Conservation (phyloP, 2,329 filamentous ascomycete genomes). For the Fusarium hainanense region DNA sequence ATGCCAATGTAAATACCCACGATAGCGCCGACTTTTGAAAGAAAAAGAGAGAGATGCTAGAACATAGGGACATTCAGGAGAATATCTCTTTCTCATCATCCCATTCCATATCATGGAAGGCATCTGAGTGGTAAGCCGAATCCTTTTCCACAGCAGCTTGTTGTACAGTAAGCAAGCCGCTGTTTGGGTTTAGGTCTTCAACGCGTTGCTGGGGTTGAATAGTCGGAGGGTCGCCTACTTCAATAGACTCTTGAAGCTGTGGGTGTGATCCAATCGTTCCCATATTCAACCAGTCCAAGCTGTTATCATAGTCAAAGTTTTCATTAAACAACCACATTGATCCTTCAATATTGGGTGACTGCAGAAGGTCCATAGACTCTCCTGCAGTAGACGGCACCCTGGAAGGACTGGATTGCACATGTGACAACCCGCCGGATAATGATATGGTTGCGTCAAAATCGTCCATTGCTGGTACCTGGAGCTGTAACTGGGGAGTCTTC, state of each 20-base stretch:
- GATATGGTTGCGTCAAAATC: slow-evolving; percentile 8
- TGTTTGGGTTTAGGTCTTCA: neutral
- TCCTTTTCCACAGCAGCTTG: slow-evolving; percentile 19
- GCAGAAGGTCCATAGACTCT: slow-evolving; percentile 12
- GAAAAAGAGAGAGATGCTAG: neutral
- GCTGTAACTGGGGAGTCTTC: neutral
- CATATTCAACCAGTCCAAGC: neutral
- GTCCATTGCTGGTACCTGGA: neutral
- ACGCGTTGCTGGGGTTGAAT: slow-evolving; percentile 4
- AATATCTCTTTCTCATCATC: slow-evolving; percentile 13
- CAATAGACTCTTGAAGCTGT: slow-evolving; percentile 11
- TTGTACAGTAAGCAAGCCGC: neutral
- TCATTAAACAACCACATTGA: slow-evolving; percentile 2
- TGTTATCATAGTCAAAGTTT: neutral
- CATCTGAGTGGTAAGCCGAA: slow-evolving; percentile 15
- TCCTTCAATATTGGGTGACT: slow-evolving; percentile 19
- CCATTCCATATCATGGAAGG: slow-evolving; percentile 3
- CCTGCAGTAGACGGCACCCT: slow-evolving; percentile 29
- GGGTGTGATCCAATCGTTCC: slow-evolving; percentile 18
- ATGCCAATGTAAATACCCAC: neutral
- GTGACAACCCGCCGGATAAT: neutral
- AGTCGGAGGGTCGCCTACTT: neutral
- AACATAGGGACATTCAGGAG: neutral
- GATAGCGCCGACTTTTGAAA: neutral
- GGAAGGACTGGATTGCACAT: slow-evolving; percentile 26